These are phyloP conservation scores for Taxawa tesnikishii DNA, from an alignment of 2,329 filamentous ascomycete species.

Conservation along the genomic window DNA sequence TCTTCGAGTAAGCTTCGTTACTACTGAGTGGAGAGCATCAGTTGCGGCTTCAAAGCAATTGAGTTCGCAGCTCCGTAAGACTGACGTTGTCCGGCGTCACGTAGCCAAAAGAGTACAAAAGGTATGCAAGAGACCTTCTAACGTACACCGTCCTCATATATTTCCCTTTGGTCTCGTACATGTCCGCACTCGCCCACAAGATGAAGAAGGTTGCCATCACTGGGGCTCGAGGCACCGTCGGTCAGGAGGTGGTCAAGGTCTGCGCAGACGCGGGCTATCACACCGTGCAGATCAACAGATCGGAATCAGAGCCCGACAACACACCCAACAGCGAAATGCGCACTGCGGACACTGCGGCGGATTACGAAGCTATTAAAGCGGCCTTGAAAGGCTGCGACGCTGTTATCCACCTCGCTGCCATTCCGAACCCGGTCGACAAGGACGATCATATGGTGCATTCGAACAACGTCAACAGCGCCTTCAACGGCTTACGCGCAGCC, in stretches of 20 bases:
- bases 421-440: constrained; percentile 23
- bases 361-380: constrained; percentile 19
- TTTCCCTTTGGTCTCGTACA: too few species aligned
- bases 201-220: constrained; percentile 33
- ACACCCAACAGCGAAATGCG: constrained; percentile 21
- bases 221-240: constrained; percentile 22
- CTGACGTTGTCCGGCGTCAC: too few species aligned
- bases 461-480: constrained; percentile 25
- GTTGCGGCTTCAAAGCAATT: too few species aligned
- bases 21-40: too few species aligned
- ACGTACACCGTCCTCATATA: too few species aligned
- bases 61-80: too few species aligned
- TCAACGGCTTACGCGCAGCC: constrained; percentile 27
- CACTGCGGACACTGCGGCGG: constrained; percentile 19
- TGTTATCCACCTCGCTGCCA: constrained; percentile 25
- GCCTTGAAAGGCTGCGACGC: constrained; percentile 25
- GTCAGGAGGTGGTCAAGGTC: constrained; percentile 17
- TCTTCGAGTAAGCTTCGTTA: too few species aligned
- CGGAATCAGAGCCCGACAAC: constrained; percentile 16
- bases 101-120: too few species aligned
- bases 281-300: constrained; percentile 23
- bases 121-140: too few species aligned
- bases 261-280: constrained; percentile 20
- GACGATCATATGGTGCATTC: constrained; percentile 20
- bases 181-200: too few species aligned